phyloP scores from a whole-genome alignment of 2,329 filamentous ascomycete genomes.

The Alternaria sp. region DNA sequence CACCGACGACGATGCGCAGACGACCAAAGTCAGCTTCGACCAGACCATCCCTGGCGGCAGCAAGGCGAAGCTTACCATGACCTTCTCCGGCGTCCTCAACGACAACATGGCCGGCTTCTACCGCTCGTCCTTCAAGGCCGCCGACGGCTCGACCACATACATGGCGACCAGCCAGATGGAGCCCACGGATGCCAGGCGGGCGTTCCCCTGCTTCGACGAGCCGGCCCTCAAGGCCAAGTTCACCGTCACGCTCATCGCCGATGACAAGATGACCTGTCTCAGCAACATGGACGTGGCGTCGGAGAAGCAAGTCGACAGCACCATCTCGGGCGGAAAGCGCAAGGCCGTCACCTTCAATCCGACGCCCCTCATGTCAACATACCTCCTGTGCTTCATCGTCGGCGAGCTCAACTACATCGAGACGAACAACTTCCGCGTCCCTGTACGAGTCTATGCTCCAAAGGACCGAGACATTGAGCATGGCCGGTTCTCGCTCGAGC shows the following conservation, averaged over 20 bases:
- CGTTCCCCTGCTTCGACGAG: slow-evolving; percentile 97
- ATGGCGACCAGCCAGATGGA: slow-evolving; percentile 96
- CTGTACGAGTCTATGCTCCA: slow-evolving; percentile 92
- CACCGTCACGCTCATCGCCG: slow-evolving; percentile 87
- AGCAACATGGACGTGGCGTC: slow-evolving; percentile 96
- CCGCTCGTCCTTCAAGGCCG: slow-evolving; percentile 87
- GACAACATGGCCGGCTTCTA: slow-evolving; percentile 99
- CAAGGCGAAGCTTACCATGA: slow-evolving; percentile 79
- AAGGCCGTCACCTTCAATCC: slow-evolving; percentile 93
- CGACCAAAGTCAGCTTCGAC: slow-evolving; percentile 80
- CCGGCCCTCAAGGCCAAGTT: slow-evolving; percentile 92
- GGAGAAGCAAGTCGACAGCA: slow-evolving; percentile 75
- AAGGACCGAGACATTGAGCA: slow-evolving; percentile 90
- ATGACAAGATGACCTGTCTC: slow-evolving; percentile 88
- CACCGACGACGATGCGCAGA: slow-evolving; percentile 81
- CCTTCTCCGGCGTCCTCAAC: slow-evolving; percentile 82
- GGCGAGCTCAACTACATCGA: slow-evolving; percentile 95
- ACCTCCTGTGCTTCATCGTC: slow-evolving; percentile 91
- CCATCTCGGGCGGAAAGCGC: slow-evolving; percentile 69
- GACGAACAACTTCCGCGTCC: slow-evolving; percentile 88
- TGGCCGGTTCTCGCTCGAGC: slow-evolving; percentile 86
- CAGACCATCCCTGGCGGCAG: slow-evolving; percentile 75
- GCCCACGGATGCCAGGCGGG: slow-evolving; percentile 88
- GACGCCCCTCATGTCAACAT: slow-evolving; percentile 94
- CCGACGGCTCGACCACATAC: slow-evolving; percentile 79